These are phyloP conservation scores for Yamadazyma oceani DNA, from an alignment of 1,139 yeast species.

Conservation along the genomic window DNA sequence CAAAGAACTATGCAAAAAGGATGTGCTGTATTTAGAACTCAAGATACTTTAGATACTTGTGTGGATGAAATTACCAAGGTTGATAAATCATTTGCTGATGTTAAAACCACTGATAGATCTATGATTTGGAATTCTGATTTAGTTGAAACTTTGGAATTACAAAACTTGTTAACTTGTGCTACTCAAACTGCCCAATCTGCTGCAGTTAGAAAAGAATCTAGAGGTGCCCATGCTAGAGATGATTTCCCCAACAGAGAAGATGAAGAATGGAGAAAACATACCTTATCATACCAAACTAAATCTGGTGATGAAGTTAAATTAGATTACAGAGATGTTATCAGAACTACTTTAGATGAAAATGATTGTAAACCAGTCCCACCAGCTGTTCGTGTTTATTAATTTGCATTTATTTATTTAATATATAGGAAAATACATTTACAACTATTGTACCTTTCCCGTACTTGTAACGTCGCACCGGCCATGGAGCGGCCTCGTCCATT, in stretches of 20 bases:
- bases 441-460: too few relatives aligned
- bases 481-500: too few relatives aligned
- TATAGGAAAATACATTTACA: too few relatives aligned
- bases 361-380: slow-evolving; percentile 98
- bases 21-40: slow-evolving; percentile 95
- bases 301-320: slow-evolving; percentile 72
- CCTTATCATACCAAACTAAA: slow-evolving; percentile 83
- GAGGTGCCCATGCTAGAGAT: slow-evolving; percentile 99
- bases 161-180: slow-evolving; percentile 96
- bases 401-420: slow-evolving; percentile 4
- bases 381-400: slow-evolving; percentile 85
- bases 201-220: slow-evolving; percentile 92
- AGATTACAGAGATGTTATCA: slow-evolving; percentile 85
- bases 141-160: slow-evolving; percentile 94
- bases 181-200: slow-evolving; percentile 95
- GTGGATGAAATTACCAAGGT: slow-evolving; percentile 74
- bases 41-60: slow-evolving; percentile 90
- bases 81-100: slow-evolving; percentile 64
- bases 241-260: slow-evolving; percentile 97
- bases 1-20: slow-evolving; percentile 96
- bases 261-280: slow-evolving; percentile 96
- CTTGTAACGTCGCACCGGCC: too few relatives aligned
- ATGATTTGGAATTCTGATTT: slow-evolving; percentile 99
- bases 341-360: slow-evolving; percentile 79
- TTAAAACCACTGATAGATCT: slow-evolving; percentile 90